Evolutionary conservation across 2,329 filamentous ascomycete species (phyloP), one percentile per base, ranked within the genome.

Genomic region (Pestalotiopsis sp.): DNA sequence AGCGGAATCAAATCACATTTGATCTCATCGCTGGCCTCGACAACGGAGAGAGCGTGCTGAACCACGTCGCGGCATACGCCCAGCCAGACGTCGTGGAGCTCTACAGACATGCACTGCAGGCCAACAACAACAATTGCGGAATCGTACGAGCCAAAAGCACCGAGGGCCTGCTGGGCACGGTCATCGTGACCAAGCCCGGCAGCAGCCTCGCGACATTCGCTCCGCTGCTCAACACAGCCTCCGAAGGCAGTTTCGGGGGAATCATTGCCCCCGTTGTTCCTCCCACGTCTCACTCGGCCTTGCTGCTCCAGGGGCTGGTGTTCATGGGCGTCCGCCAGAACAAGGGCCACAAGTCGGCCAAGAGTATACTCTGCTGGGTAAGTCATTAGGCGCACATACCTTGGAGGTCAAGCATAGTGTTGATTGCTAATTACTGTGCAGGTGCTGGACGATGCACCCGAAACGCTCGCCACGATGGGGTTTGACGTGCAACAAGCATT

Each of bases 11-110:
- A 41, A 89, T 94, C 67, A 90, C 90, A 74, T 97, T 97, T 75
- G 94, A 97, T 74, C 85, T 97, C 52, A 92, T 97, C 20, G 91
- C 94, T 74, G 93, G 93, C 9, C 87, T 91, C 79, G 92, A 94
- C 67, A 93, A 94, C 73, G 88, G 90, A 11, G 91, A 92, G 12
- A 85, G 87, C 3, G 91, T 97, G 41, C 85, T 97, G 23, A 88
- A 89, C 72, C 93, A 95, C 74, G 91, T 96, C 70, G 90, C 89
- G 66, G 87, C 89, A 0, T 90, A 92, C 79, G 90, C 92, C 56
- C 88, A 90, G n/a, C 91, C 93, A 67, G 93, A 94, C 57, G 87
- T 95, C 0, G 85, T 92, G 49, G 93, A 95, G 77, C 89, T 97
- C 23, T 97, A 97, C 81, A 89, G 89, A 67, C 87, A 90, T 66